These are phyloP conservation scores for Tolypocladium ophioglossoides DNA, from an alignment of 2,329 filamentous ascomycete genomes.

Conservation along the genomic window DNA sequence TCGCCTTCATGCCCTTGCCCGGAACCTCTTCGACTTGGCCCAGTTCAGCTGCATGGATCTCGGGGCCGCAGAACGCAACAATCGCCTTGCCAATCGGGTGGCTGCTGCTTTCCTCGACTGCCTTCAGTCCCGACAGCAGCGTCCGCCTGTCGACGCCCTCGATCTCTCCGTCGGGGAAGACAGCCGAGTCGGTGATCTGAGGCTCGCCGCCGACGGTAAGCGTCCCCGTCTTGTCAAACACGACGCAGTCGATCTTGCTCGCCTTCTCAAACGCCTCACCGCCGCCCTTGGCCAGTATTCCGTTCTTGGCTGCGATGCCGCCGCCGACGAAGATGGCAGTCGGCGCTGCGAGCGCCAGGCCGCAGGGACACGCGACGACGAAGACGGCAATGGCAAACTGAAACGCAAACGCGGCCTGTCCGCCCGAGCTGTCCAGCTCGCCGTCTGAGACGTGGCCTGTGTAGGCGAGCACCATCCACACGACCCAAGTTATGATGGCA, in stretches of 20 bases:
- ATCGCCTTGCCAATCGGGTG: conserved; percentile 68
- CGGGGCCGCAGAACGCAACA: conserved; percentile 45
- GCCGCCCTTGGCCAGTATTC: conserved; percentile 74
- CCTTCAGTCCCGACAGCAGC: conserved; percentile 44
- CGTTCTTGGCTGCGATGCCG: conserved; percentile 67
- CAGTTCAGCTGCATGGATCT: conserved; percentile 21
- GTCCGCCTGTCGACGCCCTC: conserved; percentile 12
- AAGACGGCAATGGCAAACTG: conserved; percentile 82
- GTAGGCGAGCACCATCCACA: conserved; percentile 58
- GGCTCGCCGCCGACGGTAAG: conserved; percentile 65
- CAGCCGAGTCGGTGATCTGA: conserved; percentile 46
- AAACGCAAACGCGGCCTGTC: conserved; percentile 63
- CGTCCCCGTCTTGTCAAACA: conserved; percentile 86
- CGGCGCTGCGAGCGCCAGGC: conserved; percentile 73
- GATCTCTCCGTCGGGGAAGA: conserved; percentile 23
- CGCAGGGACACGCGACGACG: conserved; percentile 78
- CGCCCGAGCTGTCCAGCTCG: conserved; percentile 48
- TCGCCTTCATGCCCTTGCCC: conserved; percentile 59
- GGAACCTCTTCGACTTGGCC: conserved; percentile 52
- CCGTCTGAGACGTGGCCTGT: conserved; percentile 43
- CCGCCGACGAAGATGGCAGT: conserved; percentile 79
- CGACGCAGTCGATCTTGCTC: conserved; percentile 64
- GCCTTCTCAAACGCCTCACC: conserved; percentile 82
- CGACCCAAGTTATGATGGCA: conserved; percentile 59
- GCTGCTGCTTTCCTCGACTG: conserved; percentile 59